Percentiles rank a stretch among this genome's conserved stretches.
These are phyloP conservation scores for Claviceps sp. DNA, from an alignment of 2,329 filamentous ascomycete species.

Conservation along the genomic window DNA sequence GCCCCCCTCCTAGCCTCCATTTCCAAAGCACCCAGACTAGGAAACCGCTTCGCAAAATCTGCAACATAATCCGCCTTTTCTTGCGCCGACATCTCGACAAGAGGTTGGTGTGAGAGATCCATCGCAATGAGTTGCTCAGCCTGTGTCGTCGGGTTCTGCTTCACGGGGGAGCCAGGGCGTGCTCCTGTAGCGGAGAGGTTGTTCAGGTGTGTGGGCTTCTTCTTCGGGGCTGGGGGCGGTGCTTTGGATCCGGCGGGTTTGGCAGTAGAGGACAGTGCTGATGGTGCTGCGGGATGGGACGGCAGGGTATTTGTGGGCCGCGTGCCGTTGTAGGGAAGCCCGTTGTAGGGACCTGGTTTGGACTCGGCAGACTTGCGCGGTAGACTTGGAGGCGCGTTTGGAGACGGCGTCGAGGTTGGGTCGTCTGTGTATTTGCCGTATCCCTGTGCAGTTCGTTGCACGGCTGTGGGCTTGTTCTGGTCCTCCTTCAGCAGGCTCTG, in stretches of 20 bases:
- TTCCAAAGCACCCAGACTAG: conserved; percentile 72
- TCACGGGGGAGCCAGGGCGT: conserved; percentile 31
- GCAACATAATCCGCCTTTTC: conserved; percentile 52
- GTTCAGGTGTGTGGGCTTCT: conserved; percentile 49
- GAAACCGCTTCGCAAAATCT: conserved; percentile 74
- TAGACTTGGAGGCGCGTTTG: conserved; percentile 29
- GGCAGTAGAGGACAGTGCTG: conserved; percentile 10
- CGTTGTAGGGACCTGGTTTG: neutral
- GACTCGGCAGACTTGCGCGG: conserved; percentile 33
- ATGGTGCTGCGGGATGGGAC: conserved; percentile 12
- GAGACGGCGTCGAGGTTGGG: conserved; percentile 20
- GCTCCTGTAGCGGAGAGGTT: conserved; percentile 33
- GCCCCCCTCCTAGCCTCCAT: conserved; percentile 52
- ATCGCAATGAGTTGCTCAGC: conserved; percentile 29
- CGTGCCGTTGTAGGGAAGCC: neutral
- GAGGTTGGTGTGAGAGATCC: conserved; percentile 33
- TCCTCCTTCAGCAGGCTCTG: conserved; percentile 75
- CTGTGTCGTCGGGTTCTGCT: conserved; percentile 17
- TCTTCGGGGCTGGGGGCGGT: conserved; percentile 42
- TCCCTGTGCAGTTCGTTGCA: conserved; percentile 65
- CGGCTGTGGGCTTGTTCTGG: conserved; percentile 41
- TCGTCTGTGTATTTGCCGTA: conserved; percentile 75
- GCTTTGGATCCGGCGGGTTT: conserved; percentile 19
- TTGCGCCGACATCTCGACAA: conserved; percentile 39
- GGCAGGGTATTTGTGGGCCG: conserved; percentile 2